phyloP scores from a whole-genome alignment of 1,284 basidiomycete species.

The Phellinidium pouzarii region DNA sequence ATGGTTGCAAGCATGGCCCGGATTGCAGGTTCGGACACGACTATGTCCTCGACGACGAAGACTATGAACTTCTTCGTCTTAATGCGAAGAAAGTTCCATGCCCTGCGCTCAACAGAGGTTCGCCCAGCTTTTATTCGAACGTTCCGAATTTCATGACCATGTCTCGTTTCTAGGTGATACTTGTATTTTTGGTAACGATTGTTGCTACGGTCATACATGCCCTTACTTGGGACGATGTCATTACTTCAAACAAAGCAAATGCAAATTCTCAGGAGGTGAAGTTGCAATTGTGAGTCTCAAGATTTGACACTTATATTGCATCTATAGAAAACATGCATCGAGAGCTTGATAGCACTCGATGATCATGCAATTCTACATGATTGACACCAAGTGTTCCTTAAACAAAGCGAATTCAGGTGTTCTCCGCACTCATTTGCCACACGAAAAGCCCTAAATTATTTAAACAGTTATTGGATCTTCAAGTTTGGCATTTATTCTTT shows the following conservation, averaged over 20 bases:
- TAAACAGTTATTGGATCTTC: not conserved
- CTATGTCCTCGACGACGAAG: constrained; percentile 44
- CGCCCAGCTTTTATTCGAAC: constrained; percentile 8
- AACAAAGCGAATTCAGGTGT: not conserved
- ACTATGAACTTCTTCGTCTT: constrained; percentile 41
- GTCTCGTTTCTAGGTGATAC: constrained; percentile 34
- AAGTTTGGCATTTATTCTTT: not conserved
- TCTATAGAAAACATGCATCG: constrained; percentile 15
- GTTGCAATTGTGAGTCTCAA: constrained; percentile 25
- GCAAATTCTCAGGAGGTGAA: constrained; percentile 52
- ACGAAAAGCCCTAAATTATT: constrained; percentile 3
- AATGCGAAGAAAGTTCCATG: constrained; percentile 58
- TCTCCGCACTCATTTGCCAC: not conserved
- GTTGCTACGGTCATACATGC: constrained; percentile 56
- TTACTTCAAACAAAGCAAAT: constrained; percentile 46
- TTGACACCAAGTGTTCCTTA: not conserved
- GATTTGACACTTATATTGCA: not conserved
- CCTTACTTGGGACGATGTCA: constrained; percentile 41
- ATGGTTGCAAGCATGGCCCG: constrained; percentile 42
- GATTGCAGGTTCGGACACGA: constrained; percentile 55
- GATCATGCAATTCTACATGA: not conserved
- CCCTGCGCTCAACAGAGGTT: constrained; percentile 47
- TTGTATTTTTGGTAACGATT: constrained; percentile 51
- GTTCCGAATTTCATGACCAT: not conserved
- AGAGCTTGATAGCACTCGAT: constrained; percentile 1